Evolutionary conservation across 192 early-diverging fungal species (phyloP).

Genomic region (Obelidium mucronatum): DNA sequence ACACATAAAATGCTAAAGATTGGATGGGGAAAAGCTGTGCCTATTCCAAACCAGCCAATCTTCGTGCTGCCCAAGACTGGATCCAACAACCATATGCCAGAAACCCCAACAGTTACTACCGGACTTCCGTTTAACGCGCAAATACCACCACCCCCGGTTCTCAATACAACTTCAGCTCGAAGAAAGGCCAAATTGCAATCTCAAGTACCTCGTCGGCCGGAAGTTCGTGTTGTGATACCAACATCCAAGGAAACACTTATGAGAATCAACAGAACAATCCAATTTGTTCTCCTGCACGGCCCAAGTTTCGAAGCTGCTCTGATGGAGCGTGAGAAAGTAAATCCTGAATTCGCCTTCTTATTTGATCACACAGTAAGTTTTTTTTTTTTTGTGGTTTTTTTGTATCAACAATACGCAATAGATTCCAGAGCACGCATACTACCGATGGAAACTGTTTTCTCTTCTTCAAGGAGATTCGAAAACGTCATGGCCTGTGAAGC

Average conservation of each 20-base stretch:
- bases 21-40: conserved; percentile 85
- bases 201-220: no score
- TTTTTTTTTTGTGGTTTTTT: background rate
- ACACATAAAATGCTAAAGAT: no score
- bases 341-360: conserved; percentile 77
- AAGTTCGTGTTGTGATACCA: conserved; percentile 74
- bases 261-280: conserved; percentile 85
- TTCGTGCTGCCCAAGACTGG: conserved; percentile 54
- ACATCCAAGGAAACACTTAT: conserved; percentile 56
- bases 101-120: no score
- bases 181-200: no score
- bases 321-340: conserved; percentile 66
- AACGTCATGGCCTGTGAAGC: conserved; percentile 72
- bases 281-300: conserved; percentile 79
- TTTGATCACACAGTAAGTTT: conserved; percentile 71
- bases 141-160: no score
- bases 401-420: conserved; percentile 29
- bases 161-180: no score
- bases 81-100: conserved; percentile 46
- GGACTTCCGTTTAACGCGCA: no score
- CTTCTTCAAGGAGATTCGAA: conserved; percentile 84
- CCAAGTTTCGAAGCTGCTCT: conserved; percentile 76
- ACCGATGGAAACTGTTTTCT: conserved; percentile 92
- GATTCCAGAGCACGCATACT: conserved; percentile 83
- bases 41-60: conserved; percentile 74